phyloP scores from a whole-genome alignment of 2,329 filamentous ascomycete species.

The Colletotrichum navitas region DNA sequence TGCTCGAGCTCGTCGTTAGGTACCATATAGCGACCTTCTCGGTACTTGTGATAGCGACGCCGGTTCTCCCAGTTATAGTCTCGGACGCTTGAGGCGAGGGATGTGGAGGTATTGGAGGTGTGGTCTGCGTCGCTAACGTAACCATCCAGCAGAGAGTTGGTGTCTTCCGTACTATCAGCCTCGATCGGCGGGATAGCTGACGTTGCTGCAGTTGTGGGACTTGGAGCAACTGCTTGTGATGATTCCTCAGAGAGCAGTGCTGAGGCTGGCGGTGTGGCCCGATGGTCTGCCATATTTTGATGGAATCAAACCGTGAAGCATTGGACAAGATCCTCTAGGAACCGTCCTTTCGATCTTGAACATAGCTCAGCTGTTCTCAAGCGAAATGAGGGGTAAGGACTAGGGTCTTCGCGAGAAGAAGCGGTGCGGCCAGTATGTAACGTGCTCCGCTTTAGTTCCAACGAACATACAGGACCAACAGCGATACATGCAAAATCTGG shows the following conservation, averaged over 20 bases:
- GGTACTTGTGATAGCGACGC: slow-evolving; percentile 57
- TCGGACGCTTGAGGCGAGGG: slow-evolving; percentile 52
- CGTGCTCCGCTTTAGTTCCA: not conserved
- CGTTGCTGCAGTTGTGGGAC: not conserved
- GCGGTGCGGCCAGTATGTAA: not conserved
- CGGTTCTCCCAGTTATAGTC: slow-evolving; percentile 58
- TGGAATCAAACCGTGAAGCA: not conserved
- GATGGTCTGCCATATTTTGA: not conserved
- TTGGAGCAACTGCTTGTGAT: not conserved
- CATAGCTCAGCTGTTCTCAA: not conserved
- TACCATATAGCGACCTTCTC: slow-evolving; percentile 53
- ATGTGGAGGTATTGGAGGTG: slow-evolving; percentile 45
- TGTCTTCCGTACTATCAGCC: not conserved
- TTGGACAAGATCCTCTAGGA: not conserved
- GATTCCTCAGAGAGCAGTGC: not conserved
- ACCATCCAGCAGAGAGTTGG: not conserved
- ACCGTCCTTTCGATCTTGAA: not conserved
- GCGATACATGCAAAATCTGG: not conserved
- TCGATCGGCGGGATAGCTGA: not conserved
- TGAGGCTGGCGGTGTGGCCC: not conserved
- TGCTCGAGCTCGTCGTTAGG: slow-evolving; percentile 48
- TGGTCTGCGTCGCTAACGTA: slow-evolving; percentile 43
- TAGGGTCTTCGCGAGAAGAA: not conserved
- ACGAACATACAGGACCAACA: not conserved
- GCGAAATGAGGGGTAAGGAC: not conserved